These are phyloP conservation scores for Camptophora hylomeconis DNA, from an alignment of 2,329 filamentous ascomycete species.

Conservation along the genomic window DNA sequence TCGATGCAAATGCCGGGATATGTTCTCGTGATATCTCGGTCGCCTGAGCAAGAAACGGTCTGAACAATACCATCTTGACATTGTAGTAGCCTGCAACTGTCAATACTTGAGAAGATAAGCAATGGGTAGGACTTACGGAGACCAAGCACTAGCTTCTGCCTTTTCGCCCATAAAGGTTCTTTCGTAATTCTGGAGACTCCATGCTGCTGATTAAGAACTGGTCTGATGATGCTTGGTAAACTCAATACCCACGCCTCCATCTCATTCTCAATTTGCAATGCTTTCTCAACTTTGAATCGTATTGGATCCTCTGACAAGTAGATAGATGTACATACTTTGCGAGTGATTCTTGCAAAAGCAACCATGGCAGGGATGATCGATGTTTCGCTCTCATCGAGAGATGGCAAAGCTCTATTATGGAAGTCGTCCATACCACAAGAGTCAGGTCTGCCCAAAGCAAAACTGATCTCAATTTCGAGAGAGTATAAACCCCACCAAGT, in stretches of 20 bases:
- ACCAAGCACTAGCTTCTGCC: conserved; percentile 26
- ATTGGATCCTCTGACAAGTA: conserved; percentile 25
- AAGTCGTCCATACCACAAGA: conserved; percentile 36
- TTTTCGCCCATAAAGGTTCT: conserved; percentile 26
- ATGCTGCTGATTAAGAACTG: conserved; percentile 18
- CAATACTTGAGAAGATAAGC: too few relatives aligned
- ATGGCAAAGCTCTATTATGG: conserved; percentile 31
- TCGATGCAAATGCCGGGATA: conserved; percentile 19
- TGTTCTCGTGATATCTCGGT: conserved; percentile 19
- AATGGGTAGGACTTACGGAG: too few relatives aligned
- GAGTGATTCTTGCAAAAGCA: conserved; percentile 27
- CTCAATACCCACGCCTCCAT: conserved; percentile 25
- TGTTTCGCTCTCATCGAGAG: conserved; percentile 23
- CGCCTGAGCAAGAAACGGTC: conserved; percentile 23
- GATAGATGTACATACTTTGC: conserved; percentile 27
- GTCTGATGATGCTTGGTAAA: conserved; percentile 22
- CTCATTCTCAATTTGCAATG: conserved; percentile 24
- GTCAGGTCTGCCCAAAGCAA: conserved; percentile 36
- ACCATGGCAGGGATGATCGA: conserved; percentile 30
- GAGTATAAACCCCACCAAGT: conserved; percentile 37
- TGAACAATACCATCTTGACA: conserved; percentile 28
- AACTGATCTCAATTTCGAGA: conserved; percentile 36
- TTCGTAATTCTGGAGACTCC: conserved; percentile 19
- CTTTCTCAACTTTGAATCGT: conserved; percentile 23
- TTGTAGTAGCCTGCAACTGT: conserved; percentile 32